A percentile compares a stretch with the other conserved stretches of the same genome.
Evolutionary conservation across 1,284 basidiomycete genomes (phyloP).

Genomic region (Apiotrichum mycotoxinovorans): DNA sequence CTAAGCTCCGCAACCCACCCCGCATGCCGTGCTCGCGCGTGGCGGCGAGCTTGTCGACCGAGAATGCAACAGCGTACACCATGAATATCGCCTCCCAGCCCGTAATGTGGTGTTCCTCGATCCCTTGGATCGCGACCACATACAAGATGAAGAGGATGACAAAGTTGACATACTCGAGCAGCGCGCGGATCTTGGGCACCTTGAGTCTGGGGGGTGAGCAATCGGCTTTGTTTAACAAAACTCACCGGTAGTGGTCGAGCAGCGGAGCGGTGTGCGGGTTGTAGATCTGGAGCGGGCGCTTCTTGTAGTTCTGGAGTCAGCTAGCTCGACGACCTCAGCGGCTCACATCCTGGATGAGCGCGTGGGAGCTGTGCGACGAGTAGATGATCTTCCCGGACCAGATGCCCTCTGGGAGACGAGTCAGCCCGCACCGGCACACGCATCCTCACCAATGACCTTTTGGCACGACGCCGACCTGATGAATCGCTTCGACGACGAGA

Average conservation of each 20-base stretch:
- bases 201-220: constrained; percentile 72
- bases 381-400: constrained; percentile 77
- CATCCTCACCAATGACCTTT: constrained; percentile 64
- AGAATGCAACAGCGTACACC: constrained; percentile 77
- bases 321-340: not conserved
- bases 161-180: constrained; percentile 83
- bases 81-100: constrained; percentile 68
- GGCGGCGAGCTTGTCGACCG: constrained; percentile 84
- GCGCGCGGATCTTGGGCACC: constrained; percentile 83
- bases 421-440: not conserved
- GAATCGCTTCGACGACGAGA: constrained; percentile 76
- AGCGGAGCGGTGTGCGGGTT: constrained; percentile 88
- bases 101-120: constrained; percentile 62
- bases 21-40: constrained; percentile 90
- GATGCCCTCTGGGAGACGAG: constrained; percentile 48
- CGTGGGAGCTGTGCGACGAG: constrained; percentile 76
- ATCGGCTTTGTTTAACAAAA: not conserved
- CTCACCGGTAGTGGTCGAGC: constrained; percentile 83
- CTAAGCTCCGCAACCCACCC: constrained; percentile 33
- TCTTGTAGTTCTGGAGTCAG: constrained; percentile 75
- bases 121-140: constrained; percentile 72
- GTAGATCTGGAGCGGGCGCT: constrained; percentile 85
- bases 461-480: constrained; percentile 82
- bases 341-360: constrained; percentile 77
- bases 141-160: constrained; percentile 77